Evolutionary conservation across 306 rosid genomes (phyloP).

Genomic region (Crotalaria pallida): DNA sequence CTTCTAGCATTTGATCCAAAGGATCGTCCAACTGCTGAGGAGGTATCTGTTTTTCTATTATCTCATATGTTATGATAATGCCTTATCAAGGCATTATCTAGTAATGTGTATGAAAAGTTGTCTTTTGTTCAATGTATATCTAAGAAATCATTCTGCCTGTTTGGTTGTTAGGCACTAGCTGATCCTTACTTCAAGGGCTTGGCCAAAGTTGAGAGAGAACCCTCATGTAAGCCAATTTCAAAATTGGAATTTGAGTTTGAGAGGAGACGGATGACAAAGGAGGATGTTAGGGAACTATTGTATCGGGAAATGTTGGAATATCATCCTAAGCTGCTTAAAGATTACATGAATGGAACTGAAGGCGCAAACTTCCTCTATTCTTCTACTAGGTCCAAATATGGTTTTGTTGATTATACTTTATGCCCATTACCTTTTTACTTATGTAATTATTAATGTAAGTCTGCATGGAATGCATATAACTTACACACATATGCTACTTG

Average conservation of each 20-base stretch:
- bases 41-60: constrained; percentile 38
- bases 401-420: neutral
- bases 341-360: constrained; percentile 62
- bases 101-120: neutral
- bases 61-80: neutral
- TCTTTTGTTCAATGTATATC: neutral
- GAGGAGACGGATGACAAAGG: constrained; percentile 65
- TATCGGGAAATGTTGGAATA: constrained; percentile 81
- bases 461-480: neutral
- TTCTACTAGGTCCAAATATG: constrained; percentile 49
- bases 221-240: constrained; percentile 68
- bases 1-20: constrained; percentile 84
- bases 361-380: constrained; percentile 69
- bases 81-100: neutral
- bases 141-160: neutral
- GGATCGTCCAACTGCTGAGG: constrained; percentile 81
- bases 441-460: constrained; percentile 2
- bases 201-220: constrained; percentile 88
- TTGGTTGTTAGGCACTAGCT: constrained; percentile 59
- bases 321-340: constrained; percentile 82
- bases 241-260: constrained; percentile 87
- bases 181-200: constrained; percentile 87
- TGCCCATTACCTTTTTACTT: neutral
- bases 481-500: constrained; percentile 2
- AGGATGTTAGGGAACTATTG: constrained; percentile 57